Percentiles rank a stretch among this genome's conserved stretches.
phyloP scores from a whole-genome alignment of 352 stramenopile species.

The Phytopythium oedochilum region DNA sequence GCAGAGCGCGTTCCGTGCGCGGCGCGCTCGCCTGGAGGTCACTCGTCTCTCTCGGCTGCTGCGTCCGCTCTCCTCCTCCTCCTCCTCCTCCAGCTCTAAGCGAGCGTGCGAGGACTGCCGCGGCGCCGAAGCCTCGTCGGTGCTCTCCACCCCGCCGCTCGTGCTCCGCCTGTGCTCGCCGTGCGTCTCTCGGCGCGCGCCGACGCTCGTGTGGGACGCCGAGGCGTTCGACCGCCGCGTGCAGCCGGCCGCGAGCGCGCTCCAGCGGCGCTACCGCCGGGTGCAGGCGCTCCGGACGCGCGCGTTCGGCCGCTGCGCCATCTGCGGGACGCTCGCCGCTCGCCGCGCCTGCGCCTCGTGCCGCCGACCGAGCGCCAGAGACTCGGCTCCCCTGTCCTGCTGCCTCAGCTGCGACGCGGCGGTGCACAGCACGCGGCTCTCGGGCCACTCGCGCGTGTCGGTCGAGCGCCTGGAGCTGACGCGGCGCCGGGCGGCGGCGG shows the following conservation, averaged over 20 bases:
- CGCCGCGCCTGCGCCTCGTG: not conserved
- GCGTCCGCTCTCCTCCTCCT: not conserved
- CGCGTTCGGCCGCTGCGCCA: constrained; percentile 27
- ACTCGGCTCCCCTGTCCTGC: constrained; percentile 3
- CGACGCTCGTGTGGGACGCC: not conserved
- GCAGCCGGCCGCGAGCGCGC: constrained; percentile 9
- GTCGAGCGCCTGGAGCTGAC: not conserved
- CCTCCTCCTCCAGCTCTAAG: not conserved
- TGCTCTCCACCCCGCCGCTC: not conserved
- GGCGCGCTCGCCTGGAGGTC: constrained; percentile 20
- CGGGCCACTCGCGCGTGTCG: not conserved
- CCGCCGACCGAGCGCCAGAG: not conserved
- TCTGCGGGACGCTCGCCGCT: constrained; percentile 19
- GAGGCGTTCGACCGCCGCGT: constrained; percentile 6
- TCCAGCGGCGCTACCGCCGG: constrained; percentile 34
- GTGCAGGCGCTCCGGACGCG: constrained; percentile 19
- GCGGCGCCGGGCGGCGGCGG: not conserved
- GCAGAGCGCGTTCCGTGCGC: constrained; percentile 35
- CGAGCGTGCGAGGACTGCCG: constrained; percentile 1
- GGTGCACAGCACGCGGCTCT: not conserved
- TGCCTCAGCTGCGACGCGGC: constrained; percentile 29
- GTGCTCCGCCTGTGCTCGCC: not conserved
- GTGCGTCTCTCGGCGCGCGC: not conserved
- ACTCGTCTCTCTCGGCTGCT: constrained; percentile 27
- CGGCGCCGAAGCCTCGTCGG: not conserved